Conservation (phyloP, 1,284 basidiomycete genomes). For the Ustilago loliicola region DNA sequence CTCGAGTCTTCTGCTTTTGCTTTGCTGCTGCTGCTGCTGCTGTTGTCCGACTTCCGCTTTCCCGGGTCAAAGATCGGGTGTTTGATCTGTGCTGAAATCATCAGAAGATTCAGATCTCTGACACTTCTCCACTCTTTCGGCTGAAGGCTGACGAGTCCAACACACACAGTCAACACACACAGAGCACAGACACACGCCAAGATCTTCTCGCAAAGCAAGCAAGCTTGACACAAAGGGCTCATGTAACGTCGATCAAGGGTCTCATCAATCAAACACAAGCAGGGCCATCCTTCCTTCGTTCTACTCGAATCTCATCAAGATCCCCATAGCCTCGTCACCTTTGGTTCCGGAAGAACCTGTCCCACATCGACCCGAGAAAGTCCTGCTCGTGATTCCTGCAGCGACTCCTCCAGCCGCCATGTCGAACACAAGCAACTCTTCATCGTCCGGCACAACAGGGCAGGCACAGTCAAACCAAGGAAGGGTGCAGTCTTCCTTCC, state of each 20-base stretch:
- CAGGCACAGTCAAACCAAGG: conserved; percentile 11
- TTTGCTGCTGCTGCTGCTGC: background rate
- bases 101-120: too few species aligned
- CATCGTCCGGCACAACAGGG: conserved; percentile 16
- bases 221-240: conserved; percentile 11
- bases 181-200: conserved; percentile 2
- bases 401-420: conserved; percentile 11
- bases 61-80: conserved; percentile 8
- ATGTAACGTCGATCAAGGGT: conserved; percentile 14
- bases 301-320: background rate
- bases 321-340: background rate
- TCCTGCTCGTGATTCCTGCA: background rate
- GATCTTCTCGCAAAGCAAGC: too few species aligned
- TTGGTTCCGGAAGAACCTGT: background rate
- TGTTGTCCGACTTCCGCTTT: conserved; percentile 20
- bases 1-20: conserved; percentile 11
- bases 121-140: conserved; percentile 13
- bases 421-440: conserved; percentile 25
- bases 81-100: background rate
- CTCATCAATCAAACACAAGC: background rate
- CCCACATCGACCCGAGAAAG: too few species aligned
- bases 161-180: background rate
- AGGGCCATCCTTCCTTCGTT: background rate
- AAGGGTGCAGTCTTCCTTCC: conserved; percentile 12
- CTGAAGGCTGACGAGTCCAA: background rate